These are phyloP conservation scores for Candida freyschussii DNA, from an alignment of 1,139 yeast genomes.

Conservation along the genomic window DNA sequence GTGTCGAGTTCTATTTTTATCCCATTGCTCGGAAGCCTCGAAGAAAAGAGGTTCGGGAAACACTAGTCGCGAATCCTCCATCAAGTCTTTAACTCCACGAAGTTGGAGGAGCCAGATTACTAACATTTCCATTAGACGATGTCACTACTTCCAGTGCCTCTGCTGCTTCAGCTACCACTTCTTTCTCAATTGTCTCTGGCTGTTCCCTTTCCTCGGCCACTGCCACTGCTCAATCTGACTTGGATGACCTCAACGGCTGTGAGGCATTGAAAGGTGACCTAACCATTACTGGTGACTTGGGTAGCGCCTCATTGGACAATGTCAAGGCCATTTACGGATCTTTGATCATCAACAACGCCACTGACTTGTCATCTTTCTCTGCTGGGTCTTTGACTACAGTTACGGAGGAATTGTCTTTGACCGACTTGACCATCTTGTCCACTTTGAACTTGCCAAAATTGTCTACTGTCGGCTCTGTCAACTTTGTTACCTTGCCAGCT, in stretches of 20 bases:
- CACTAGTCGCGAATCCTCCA: too few species aligned
- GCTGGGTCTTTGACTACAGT: slow-evolving; percentile 79
- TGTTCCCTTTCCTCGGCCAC: slow-evolving; percentile 49
- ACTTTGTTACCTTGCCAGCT: slow-evolving; percentile 82
- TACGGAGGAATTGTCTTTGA: slow-evolving; percentile 61
- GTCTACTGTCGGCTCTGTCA: slow-evolving; percentile 73
- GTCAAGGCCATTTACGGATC: slow-evolving; percentile 74
- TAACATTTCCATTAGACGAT: slow-evolving; percentile 14
- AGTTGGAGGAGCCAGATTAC: too few species aligned
- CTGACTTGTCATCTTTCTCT: slow-evolving; percentile 54
- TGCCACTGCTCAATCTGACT: slow-evolving; percentile 72
- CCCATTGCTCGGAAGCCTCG: too few species aligned
- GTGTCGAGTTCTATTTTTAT: too few species aligned
- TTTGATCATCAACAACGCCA: slow-evolving; percentile 60
- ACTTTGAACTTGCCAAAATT: slow-evolving; percentile 74
- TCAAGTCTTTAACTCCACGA: too few species aligned
- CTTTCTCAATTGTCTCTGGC: slow-evolving; percentile 31
- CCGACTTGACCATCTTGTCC: slow-evolving; percentile 61
- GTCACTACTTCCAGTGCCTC: slow-evolving; percentile 22
- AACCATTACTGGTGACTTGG: slow-evolving; percentile 57
- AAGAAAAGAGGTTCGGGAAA: too few species aligned
- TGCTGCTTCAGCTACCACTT: slow-evolving; percentile 28
- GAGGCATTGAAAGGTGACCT: slow-evolving; percentile 77
- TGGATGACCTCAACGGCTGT: slow-evolving; percentile 72
- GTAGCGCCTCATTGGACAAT: slow-evolving; percentile 52